Conservation (phyloP, 2,329 filamentous ascomycete genomes). For the Fusarium subtropicale region DNA sequence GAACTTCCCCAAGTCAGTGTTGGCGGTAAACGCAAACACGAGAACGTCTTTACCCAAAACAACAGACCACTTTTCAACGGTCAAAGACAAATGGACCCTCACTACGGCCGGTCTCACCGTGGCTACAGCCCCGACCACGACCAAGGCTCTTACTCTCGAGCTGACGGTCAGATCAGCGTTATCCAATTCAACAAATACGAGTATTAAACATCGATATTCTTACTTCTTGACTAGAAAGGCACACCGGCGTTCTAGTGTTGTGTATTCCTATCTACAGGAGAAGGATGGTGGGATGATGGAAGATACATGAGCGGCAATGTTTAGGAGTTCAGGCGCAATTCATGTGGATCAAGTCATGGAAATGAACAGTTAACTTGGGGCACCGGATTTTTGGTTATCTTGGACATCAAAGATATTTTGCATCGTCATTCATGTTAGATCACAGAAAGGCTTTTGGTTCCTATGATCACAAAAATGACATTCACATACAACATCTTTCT, state of each 20-base stretch:
- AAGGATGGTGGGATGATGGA: constrained; percentile 23
- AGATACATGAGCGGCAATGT: constrained; percentile 39
- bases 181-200: constrained; percentile 50
- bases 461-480: constrained; percentile 26
- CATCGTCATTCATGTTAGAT: constrained; percentile 21
- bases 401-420: constrained; percentile 24
- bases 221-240: constrained; percentile 23
- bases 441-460: constrained; percentile 13
- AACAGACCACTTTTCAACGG: constrained; percentile 53
- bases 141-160: constrained; percentile 52
- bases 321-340: constrained; percentile 46
- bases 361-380: constrained; percentile 9
- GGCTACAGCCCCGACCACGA: constrained; percentile 47
- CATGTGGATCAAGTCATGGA: constrained; percentile 13
- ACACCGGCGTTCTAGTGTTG: constrained; percentile 41
- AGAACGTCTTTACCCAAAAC: constrained; percentile 51
- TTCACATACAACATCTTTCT: constrained; percentile 20
- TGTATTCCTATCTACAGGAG: constrained; percentile 43
- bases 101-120: constrained; percentile 43
- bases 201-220: constrained; percentile 21
- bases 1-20: constrained; percentile 44
- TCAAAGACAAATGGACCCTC: constrained; percentile 52
- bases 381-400: constrained; percentile 17
- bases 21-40: constrained; percentile 55
- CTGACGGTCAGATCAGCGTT: constrained; percentile 50